Base-by-base conservation (phyloP, 192 early-diverging fungal genomes). In the Pilaira anomala region DNA sequence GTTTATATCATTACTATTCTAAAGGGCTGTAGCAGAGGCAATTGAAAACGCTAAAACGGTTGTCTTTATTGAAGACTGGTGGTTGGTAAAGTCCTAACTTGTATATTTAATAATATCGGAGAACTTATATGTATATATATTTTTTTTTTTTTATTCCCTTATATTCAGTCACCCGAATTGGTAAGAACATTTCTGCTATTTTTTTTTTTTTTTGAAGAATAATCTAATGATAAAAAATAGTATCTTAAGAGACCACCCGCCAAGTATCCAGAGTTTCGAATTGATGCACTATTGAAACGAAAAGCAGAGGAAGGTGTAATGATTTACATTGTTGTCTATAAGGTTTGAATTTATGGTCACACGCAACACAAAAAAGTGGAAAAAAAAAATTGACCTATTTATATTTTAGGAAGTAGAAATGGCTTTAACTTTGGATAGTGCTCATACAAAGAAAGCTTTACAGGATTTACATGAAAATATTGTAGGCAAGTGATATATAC, bases 251-350 rank as follows among this genome's bases (percentile, higher is more conserved):
- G 91, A 26, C 90, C 91, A 29, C 83, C 86, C 18, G 66, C 77
- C 50, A 82, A 88, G 46, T 85, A 90, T 60, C 82, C 88, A 39
- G 82, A 91, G 62, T 92, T 82, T 66, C 84, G 93, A 12, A 67
- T 95, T 12, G 93, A 95, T 65, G 78, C 78, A 19, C 68, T 93
- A 44, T 77, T 95, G n/a, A 83, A 92, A 69, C 69, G 52, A 72
- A 93, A 93, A 74, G 93, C 93, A 29, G 83, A 89, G 69, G 83
- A 92, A 67, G 92, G 92, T 26, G 87, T 95, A 21, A 82, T 85
- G 69, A 91, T 95, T 65, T 93, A 90, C 65, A 82, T 95, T 46
- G 82, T 92, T 0, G 80, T 95, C 12, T 95, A 93, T 80, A 92
- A 95, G 62, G 68, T 70, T 51, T 48, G 30, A 22, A 7, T 22